A percentile compares a stretch with the other conserved stretches of the same genome.
phyloP scores from a whole-genome alignment of 495 filamentous ascomycete genomes.

The Terfezia claveryi region DNA sequence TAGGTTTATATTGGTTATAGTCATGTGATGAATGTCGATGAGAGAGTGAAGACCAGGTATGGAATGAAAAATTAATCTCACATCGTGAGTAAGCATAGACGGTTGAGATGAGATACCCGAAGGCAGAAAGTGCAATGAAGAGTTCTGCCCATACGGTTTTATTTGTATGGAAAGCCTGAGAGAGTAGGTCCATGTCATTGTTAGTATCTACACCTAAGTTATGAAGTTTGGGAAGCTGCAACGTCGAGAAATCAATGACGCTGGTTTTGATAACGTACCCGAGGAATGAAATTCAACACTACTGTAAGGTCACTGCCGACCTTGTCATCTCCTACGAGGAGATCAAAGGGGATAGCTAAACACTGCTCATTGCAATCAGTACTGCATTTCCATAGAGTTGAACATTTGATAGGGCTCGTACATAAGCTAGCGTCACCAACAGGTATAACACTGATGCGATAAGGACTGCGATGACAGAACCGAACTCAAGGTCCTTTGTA shows the following conservation, averaged over 20 bases:
- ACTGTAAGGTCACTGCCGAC: not conserved
- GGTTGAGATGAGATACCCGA: not conserved
- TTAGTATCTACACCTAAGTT: too few relatives aligned
- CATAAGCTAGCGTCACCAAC: not conserved
- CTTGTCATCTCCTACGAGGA: not conserved
- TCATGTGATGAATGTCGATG: too few relatives aligned
- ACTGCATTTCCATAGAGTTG: too few relatives aligned
- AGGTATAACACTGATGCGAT: not conserved
- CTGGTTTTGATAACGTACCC: not conserved
- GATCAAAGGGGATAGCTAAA: not conserved
- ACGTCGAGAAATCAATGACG: too few relatives aligned
- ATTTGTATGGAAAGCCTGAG: not conserved
- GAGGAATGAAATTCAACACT: not conserved
- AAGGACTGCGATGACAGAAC: not conserved
- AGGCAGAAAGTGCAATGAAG: not conserved
- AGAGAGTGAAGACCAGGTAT: too few relatives aligned
- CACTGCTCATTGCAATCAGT: too few relatives aligned
- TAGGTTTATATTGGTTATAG: too few relatives aligned
- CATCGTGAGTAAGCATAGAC: not conserved
- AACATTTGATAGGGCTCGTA: too few relatives aligned
- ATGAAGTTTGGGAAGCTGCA: too few relatives aligned
- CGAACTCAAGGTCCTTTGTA: not conserved
- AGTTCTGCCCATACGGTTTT: not conserved
- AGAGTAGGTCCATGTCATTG: not conserved
- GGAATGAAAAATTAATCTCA: too few relatives aligned